These are phyloP conservation scores for Phyllosticta capitalensis DNA, from an alignment of 2,329 filamentous ascomycete genomes.

Conservation along the genomic window DNA sequence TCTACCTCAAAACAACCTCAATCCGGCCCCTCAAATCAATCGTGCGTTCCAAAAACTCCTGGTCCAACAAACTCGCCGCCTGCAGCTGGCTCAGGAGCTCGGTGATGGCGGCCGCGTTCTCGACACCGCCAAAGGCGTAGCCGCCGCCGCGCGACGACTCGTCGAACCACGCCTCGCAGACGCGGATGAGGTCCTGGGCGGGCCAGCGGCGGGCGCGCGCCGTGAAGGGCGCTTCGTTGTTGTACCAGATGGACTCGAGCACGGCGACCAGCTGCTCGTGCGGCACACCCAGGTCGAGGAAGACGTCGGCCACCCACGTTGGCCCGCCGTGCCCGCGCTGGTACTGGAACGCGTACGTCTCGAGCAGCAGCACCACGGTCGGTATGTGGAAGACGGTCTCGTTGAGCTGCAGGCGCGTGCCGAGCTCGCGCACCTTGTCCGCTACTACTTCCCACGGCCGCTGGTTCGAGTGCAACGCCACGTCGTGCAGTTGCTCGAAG, in stretches of 20 bases:
- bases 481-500: conserved; percentile 54
- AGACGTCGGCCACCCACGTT: conserved; percentile 56
- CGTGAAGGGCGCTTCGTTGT: conserved; percentile 55
- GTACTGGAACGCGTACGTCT: conserved; percentile 46
- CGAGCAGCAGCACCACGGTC: conserved; percentile 45
- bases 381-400: conserved; percentile 48
- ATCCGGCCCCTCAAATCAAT: conserved; percentile 10
- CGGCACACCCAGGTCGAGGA: conserved; percentile 53
- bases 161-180: conserved; percentile 52
- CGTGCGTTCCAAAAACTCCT: conserved; percentile 24
- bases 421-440: conserved; percentile 48
- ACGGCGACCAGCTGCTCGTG: conserved; percentile 53
- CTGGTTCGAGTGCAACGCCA: conserved; percentile 39
- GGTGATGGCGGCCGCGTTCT: conserved; percentile 40
- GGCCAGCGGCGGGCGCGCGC: conserved; percentile 48
- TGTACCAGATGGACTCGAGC: conserved; percentile 58
- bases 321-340: conserved; percentile 39
- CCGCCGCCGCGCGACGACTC: conserved; percentile 46
- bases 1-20: conserved; percentile 5
- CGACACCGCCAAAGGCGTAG: conserved; percentile 50
- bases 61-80: conserved; percentile 32
- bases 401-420: conserved; percentile 45
- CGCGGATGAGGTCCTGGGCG: conserved; percentile 52
- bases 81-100: conserved; percentile 33
- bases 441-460: conserved; percentile 62